These are phyloP conservation scores for Cladosporium oxysporum DNA, from an alignment of 2,329 filamentous ascomycete species.

Conservation along the genomic window DNA sequence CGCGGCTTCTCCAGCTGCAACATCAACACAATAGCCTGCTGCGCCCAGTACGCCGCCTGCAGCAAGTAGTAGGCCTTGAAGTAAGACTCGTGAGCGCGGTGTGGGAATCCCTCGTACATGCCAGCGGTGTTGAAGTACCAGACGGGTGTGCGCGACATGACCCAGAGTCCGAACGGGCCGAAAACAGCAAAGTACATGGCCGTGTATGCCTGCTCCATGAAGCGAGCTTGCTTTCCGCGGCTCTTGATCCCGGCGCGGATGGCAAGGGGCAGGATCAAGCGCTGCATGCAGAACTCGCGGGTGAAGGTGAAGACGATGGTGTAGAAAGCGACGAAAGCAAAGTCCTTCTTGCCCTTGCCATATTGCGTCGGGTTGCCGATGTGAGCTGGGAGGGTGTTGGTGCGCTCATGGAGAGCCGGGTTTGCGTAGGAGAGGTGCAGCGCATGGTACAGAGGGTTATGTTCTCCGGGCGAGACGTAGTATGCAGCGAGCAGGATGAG, in stretches of 20 bases:
- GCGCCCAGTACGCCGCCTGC: conserved; percentile 91
- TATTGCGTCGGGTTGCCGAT: conserved; percentile 60
- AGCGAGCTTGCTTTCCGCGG: conserved; percentile 78
- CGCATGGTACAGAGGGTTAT: conserved; percentile 77
- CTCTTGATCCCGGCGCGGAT: conserved; percentile 67
- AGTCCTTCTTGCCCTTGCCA: conserved; percentile 83
- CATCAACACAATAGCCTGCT: conserved; percentile 86
- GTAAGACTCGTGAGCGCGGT: conserved; percentile 72
- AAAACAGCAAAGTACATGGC: conserved; percentile 85
- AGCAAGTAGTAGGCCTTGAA: conserved; percentile 98
- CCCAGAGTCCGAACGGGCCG: conserved; percentile 80
- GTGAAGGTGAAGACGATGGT: conserved; percentile 88
- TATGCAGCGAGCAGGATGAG: conserved; percentile 66
- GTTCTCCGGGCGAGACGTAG: conserved; percentile 70
- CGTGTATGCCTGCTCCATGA: conserved; percentile 96
- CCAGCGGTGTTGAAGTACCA: conserved; percentile 93
- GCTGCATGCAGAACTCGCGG: conserved; percentile 94
- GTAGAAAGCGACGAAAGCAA: conserved; percentile 88
- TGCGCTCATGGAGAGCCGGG: conserved; percentile 36
- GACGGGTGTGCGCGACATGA: conserved; percentile 87
- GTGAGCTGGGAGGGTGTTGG: conserved; percentile 48
- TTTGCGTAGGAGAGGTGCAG: conserved; percentile 89
- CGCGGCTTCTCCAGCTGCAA: conserved; percentile 88
- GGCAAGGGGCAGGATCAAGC: conserved; percentile 76
- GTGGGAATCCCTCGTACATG: conserved; percentile 89